A percentile compares a stretch with the other conserved stretches of the same genome.
Evolutionary conservation across 345 rosid genomes (phyloP).

Genomic region (Syzygium grande): DNA sequence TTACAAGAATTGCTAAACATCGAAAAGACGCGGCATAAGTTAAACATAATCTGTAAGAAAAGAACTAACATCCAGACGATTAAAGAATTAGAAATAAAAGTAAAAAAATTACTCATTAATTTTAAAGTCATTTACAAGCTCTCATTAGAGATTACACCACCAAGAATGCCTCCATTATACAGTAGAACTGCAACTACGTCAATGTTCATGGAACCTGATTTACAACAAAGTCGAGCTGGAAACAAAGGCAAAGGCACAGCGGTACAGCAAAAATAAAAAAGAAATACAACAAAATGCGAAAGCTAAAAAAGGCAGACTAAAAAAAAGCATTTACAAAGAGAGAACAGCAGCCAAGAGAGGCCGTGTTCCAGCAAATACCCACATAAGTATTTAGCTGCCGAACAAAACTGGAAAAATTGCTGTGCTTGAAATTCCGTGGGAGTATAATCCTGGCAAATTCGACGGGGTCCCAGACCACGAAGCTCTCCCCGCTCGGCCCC

Average conservation of each 20-base stretch:
- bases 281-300: not conserved
- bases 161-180: not conserved
- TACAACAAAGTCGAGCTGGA: not conserved
- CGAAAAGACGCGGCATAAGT: not conserved
- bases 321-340: constrained; percentile 8
- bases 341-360: constrained; percentile 21
- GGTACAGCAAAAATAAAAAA: not conserved
- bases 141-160: not conserved
- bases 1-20: not conserved
- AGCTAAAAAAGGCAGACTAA: not conserved
- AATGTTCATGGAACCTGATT: not conserved
- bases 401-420: constrained; percentile 95
- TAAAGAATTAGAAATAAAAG: not conserved
- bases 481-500: constrained; percentile 67
- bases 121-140: not conserved
- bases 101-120: not conserved
- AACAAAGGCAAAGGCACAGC: constrained; percentile 1
- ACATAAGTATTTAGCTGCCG: constrained; percentile 97
- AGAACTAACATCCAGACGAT: not conserved
- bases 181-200: not conserved
- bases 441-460: constrained; percentile 73
- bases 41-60: not conserved
- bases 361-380: constrained; percentile 40
- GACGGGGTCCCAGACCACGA: constrained; percentile 87
- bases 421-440: constrained; percentile 91